Conservation (phyloP, 495 filamentous ascomycete genomes). For the Penicillium alfredii region DNA sequence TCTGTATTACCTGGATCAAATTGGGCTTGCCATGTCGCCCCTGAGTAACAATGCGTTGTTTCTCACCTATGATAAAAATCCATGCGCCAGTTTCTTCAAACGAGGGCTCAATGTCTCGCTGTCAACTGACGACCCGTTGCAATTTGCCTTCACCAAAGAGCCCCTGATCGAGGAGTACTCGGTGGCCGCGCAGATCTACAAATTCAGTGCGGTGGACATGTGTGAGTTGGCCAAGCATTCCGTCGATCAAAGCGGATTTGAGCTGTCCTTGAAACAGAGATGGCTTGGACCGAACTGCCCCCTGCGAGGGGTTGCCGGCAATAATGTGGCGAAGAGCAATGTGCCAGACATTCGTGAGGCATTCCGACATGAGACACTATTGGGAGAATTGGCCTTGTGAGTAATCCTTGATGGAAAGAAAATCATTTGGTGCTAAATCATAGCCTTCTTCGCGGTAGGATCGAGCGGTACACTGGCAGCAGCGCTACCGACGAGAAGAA, state of each 20-base stretch:
- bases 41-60: conserved; percentile 97
- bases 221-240: conserved; percentile 96
- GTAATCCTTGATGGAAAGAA: conserved; percentile 18
- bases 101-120: conserved; percentile 91
- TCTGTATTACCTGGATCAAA: conserved; percentile 95
- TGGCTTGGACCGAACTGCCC: conserved; percentile 79
- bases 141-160: conserved; percentile 98
- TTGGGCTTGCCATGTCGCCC: conserved; percentile 98
- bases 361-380: conserved; percentile 77
- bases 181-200: conserved; percentile 97
- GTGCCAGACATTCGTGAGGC: conserved; percentile 87
- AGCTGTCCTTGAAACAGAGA: conserved; percentile 76
- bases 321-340: conserved; percentile 90
- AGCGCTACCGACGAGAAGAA: conserved; percentile 11
- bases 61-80: conserved; percentile 94
- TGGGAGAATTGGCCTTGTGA: conserved; percentile 78
- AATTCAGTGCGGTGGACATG: conserved; percentile 96
- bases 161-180: conserved; percentile 97
- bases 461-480: conserved; percentile 25
- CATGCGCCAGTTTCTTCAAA: conserved; percentile 90
- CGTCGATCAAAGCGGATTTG: conserved; percentile 90
- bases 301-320: conserved; percentile 69
- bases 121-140: conserved; percentile 93
- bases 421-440: too few relatives aligned
- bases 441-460: conserved; percentile 15